phyloP scores from a whole-genome alignment of 1,139 yeast species.

The Hansenula anomala region DNA sequence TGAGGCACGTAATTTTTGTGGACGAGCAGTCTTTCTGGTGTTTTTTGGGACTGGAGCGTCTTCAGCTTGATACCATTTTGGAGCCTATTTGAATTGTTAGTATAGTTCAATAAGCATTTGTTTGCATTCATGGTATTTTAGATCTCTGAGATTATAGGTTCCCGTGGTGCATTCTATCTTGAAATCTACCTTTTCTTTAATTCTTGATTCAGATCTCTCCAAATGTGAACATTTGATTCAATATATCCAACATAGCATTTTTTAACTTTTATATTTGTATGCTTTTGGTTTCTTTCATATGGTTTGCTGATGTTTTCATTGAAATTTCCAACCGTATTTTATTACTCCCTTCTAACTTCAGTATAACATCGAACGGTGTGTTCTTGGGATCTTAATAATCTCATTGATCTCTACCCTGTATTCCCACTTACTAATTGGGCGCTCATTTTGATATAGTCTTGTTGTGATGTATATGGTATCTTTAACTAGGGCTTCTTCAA shows the following conservation, averaged over 20 bases:
- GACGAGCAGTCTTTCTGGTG: constrained; percentile 88
- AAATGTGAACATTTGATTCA: too few relatives aligned
- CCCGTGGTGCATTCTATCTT: too few relatives aligned
- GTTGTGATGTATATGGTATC: constrained; percentile 9
- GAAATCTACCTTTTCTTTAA: too few relatives aligned
- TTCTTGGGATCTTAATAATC: neutral
- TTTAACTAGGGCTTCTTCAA: neutral
- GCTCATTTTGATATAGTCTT: constrained; percentile 22
- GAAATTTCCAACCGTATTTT: too few relatives aligned
- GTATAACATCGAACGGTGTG: too few relatives aligned
- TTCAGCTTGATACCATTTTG: constrained; percentile 96
- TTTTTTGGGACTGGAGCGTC: constrained; percentile 84
- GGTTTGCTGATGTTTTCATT: neutral
- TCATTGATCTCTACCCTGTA: neutral
- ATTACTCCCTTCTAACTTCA: too few relatives aligned
- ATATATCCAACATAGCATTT: too few relatives aligned
- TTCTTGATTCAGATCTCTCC: too few relatives aligned
- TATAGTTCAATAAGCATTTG: constrained; percentile 3
- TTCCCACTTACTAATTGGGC: constrained; percentile 24
- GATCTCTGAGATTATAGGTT: neutral
- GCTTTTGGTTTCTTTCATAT: neutral
- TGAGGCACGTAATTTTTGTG: constrained; percentile 95
- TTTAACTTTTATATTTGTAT: too few relatives aligned
- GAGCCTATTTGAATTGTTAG: constrained; percentile 41
- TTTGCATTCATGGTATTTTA: too few relatives aligned